phyloP scores from a whole-genome alignment of 495 filamentous ascomycete genomes.

The Hapsidospora chrysogenum region DNA sequence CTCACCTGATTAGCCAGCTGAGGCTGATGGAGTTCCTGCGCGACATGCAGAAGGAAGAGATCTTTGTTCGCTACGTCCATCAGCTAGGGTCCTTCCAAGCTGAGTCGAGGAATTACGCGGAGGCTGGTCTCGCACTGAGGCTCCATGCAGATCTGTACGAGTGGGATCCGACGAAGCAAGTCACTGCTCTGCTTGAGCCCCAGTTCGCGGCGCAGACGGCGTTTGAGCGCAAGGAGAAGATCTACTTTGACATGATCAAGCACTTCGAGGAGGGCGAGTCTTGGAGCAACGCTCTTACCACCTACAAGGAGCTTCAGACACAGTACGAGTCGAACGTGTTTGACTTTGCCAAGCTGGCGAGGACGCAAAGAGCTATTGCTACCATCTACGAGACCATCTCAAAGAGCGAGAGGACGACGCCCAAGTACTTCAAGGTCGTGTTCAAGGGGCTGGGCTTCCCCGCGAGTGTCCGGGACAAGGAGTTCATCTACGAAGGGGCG shows the following conservation, averaged over 20 bases:
- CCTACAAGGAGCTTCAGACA: slow-evolving; percentile 75
- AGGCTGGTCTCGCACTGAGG: slow-evolving; percentile 78
- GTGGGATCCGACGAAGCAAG: slow-evolving; percentile 61
- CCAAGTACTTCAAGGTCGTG: slow-evolving; percentile 81
- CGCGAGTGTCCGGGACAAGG: slow-evolving; percentile 62
- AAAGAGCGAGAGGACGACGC: slow-evolving; percentile 58
- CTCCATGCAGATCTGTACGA: slow-evolving; percentile 87
- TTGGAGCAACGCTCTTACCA: slow-evolving; percentile 78
- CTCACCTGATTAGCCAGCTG: slow-evolving; percentile 67
- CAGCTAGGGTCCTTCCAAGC: slow-evolving; percentile 71
- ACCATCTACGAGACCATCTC: slow-evolving; percentile 79
- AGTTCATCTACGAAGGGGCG: slow-evolving; percentile 79
- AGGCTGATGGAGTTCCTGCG: slow-evolving; percentile 91
- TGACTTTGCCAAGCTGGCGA: slow-evolving; percentile 82
- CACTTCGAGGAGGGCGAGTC: slow-evolving; percentile 84
- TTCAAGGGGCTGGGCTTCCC: slow-evolving; percentile 91
- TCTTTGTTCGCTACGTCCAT: slow-evolving; percentile 93
- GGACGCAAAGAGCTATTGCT: slow-evolving; percentile 80
- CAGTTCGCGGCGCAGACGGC: slow-evolving; percentile 66
- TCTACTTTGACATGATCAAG: slow-evolving; percentile 90
- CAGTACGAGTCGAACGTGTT: slow-evolving; percentile 83
- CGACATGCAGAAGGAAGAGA: slow-evolving; percentile 94
- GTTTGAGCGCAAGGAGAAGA: slow-evolving; percentile 82
- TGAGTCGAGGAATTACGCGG: slow-evolving; percentile 60
- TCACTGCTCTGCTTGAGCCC: slow-evolving; percentile 56